A percentile compares a stretch with the other conserved stretches of the same genome.
These are phyloP conservation scores for Cornus suecica DNA, from an alignment of 148 eudicot genomes.

Conservation along the genomic window DNA sequence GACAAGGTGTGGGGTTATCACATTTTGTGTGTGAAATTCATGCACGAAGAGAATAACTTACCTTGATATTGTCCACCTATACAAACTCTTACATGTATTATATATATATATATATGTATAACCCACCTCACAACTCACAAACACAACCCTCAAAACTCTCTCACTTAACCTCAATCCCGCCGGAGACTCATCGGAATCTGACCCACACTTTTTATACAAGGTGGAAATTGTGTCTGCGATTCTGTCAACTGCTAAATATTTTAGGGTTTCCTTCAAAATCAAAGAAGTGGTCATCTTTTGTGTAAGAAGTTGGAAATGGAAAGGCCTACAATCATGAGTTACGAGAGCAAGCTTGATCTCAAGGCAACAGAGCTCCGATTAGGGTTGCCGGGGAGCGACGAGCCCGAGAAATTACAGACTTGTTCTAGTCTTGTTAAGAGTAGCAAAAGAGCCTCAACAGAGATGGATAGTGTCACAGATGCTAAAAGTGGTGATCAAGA, in stretches of 20 bases:
- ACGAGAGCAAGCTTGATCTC: slow-evolving; percentile 31
- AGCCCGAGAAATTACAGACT: slow-evolving; percentile 11
- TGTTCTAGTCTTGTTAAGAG: background rate
- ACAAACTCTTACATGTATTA: no score
- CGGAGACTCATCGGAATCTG: slow-evolving; percentile 14
- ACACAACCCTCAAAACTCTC: background rate
- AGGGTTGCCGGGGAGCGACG: slow-evolving; percentile 46
- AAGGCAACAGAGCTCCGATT: slow-evolving; percentile 47
- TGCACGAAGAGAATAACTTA: slow-evolving; percentile 31
- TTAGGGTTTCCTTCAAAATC: background rate
- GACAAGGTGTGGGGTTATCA: slow-evolving; percentile 7
- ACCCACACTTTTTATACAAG: background rate
- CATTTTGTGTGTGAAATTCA: slow-evolving; percentile 5
- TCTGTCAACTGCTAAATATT: no score
- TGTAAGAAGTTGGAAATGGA: slow-evolving; percentile 20
- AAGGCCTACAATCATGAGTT: slow-evolving; percentile 4
- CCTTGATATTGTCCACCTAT: slow-evolving; percentile 28
- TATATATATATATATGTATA: background rate
- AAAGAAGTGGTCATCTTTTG: background rate
- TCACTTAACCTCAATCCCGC: background rate
- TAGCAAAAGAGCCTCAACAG: slow-evolving; percentile 39
- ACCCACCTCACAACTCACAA: background rate
- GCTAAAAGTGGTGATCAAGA: slow-evolving; percentile 15
- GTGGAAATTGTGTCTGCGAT: no score
- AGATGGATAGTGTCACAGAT: slow-evolving; percentile 15